phyloP scores from a whole-genome alignment of 371 early-diverging fungal genomes.

The Apophysomyces ossiformis region DNA sequence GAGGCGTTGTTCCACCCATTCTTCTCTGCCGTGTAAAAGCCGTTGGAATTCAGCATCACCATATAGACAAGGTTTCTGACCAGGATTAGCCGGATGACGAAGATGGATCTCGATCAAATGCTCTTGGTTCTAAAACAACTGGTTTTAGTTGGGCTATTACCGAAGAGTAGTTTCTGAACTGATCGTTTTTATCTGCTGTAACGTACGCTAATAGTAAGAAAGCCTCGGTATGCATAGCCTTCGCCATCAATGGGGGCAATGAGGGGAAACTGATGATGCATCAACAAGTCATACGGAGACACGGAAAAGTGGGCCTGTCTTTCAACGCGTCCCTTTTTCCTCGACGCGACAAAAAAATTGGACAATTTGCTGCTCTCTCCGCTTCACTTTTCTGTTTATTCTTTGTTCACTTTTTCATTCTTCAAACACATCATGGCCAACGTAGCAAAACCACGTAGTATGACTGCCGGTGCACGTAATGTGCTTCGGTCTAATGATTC shows the following conservation, averaged over 20 bases:
- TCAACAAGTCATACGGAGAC: conserved; percentile 11
- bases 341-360: conserved; percentile 12
- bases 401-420: conserved; percentile 4
- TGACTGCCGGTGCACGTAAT: conserved; percentile 88
- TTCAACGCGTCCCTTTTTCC: conserved; percentile 15
- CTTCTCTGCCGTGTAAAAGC: conserved; percentile 19
- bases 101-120: conserved; percentile 29
- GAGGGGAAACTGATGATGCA: conserved; percentile 35
- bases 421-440: conserved; percentile 23
- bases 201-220: conserved; percentile 38
- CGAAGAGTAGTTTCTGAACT: no score
- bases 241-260: conserved; percentile 39
- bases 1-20: conserved; percentile 15
- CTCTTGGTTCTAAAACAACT: conserved; percentile 25
- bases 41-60: conserved; percentile 29
- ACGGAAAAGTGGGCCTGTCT: background rate
- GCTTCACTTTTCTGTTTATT: conserved; percentile 21
- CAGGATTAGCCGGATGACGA: conserved; percentile 3
- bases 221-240: conserved; percentile 40
- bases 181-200: background rate
- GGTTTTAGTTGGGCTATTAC: background rate
- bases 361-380: conserved; percentile 5
- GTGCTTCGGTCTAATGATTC: conserved; percentile 92
- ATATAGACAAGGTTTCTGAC: conserved; percentile 16
- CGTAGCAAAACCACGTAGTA: conserved; percentile 73